Base-by-base conservation (phyloP, 768 basidiomycete genomes). In the Suillus placidus region DNA sequence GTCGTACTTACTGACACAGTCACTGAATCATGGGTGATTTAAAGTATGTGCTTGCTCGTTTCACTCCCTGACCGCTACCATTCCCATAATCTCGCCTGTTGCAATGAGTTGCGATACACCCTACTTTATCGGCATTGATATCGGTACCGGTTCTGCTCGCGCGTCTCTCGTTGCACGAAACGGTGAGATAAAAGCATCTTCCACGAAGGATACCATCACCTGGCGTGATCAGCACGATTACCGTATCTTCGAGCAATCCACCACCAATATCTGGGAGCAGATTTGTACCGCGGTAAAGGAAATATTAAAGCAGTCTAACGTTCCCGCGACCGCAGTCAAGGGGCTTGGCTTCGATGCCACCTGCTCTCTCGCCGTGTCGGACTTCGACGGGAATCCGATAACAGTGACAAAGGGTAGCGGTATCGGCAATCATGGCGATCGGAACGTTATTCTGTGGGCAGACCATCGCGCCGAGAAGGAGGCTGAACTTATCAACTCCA, bases 331-430 rank as follows among this genome's bases (percentile, higher is more conserved):
- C 3, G 77, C 82, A 6, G 88, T 99, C 64, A 93, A 91, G 72
- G 97, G 97, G 1, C 71, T 98, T 54, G 94, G 95, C 16, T 95
- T 97, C 76, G 96, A 98, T 76, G 97, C 96, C 56, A 99, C 97
- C 0, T 99, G 97, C 78, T 97, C 95, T 0, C 83, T 99, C 49
- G 95, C 96, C 0, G 96, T 98, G 26, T 82, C 89, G 1, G 88
- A 93, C 73, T 78, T 85, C 58, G 74, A 88, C 18, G 95, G 95
- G 7, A 79, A 85, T 45, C 92, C 95, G 0, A 81, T 97, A 26
- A 79, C 81, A 8, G 88, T 99, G 43, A 93, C 91, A 3, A 87
- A 84, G 55, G 92, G 90, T 0, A 79, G 84, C 2, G 75, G 81
- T 26, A 77, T 93, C 2, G 94, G 92, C 3, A 75, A 81, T 61